phyloP scores from a whole-genome alignment of 1,139 yeast genomes.

The Yamadazyma sp. region DNA sequence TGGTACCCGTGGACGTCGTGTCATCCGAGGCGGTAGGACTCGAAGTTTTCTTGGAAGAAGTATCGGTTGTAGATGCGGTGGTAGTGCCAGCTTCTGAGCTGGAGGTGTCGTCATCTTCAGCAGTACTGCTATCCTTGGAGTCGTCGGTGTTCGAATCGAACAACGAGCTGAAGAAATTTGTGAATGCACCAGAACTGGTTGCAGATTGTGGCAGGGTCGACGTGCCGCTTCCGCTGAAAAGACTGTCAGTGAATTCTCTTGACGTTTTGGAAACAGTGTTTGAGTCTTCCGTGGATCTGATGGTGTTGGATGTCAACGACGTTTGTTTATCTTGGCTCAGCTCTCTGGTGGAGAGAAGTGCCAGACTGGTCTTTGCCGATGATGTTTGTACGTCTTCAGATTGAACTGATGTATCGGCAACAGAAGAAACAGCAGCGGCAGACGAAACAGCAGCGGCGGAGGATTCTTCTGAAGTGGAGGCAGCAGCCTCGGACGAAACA shows the following conservation, averaged over 20 bases:
- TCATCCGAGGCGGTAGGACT: slow-evolving; percentile 1
- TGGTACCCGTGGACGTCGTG: slow-evolving; percentile 1
- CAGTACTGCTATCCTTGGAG: not conserved
- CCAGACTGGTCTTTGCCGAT: too few relatives aligned
- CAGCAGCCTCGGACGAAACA: not conserved
- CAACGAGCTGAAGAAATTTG: slow-evolving; percentile 9
- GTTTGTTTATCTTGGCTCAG: not conserved
- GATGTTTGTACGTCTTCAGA: too few relatives aligned
- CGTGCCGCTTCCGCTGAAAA: not conserved
- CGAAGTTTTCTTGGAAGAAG: too few relatives aligned
- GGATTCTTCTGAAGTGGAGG: too few relatives aligned
- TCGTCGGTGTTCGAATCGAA: slow-evolving; percentile 3
- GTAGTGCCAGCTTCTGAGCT: slow-evolving; percentile 4
- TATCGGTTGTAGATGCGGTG: not conserved
- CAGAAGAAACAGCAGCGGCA: too few relatives aligned
- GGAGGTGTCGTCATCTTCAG: not conserved
- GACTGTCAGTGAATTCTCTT: slow-evolving; percentile 2
- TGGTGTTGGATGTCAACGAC: not conserved
- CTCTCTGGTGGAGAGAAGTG: slow-evolving; percentile 1
- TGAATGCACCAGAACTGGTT: slow-evolving; percentile 5
- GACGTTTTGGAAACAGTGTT: not conserved
- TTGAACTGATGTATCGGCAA: too few relatives aligned
- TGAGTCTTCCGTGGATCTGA: not conserved
- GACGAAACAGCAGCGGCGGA: too few relatives aligned
- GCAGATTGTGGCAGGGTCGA: not conserved